These are phyloP conservation scores for Juncus inflexus DNA, from an alignment of 176 grass and related monocot species.

Conservation along the genomic window DNA sequence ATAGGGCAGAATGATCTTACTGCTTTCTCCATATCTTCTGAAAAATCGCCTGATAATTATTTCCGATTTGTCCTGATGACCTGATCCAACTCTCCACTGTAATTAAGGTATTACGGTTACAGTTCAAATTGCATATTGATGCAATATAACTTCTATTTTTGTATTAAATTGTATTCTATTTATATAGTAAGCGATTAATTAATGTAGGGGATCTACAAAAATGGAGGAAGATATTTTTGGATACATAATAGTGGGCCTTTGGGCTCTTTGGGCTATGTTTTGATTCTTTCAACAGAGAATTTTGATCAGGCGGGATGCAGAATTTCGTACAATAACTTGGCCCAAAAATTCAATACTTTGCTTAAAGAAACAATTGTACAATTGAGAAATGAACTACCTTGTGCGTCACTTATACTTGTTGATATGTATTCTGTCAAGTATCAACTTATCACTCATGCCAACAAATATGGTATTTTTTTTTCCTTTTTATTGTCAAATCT, in stretches of 20 bases:
- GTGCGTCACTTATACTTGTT: slow-evolving; percentile 63
- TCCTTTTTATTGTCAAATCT: background rate
- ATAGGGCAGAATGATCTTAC: slow-evolving; percentile 96
- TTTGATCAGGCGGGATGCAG: slow-evolving; percentile 52
- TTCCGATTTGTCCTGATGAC: slow-evolving; percentile 56
- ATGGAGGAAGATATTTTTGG: slow-evolving; percentile 83
- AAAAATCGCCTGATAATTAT: slow-evolving; percentile 40
- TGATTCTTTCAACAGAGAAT: slow-evolving; percentile 37
- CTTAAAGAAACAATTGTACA: slow-evolving; percentile 58
- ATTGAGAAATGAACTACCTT: slow-evolving; percentile 43
- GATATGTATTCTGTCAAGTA: slow-evolving; percentile 81
- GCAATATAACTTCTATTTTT: too few relatives aligned
- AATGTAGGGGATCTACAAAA: slow-evolving; percentile 41
- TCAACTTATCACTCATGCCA: slow-evolving; percentile 56
- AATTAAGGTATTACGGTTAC: slow-evolving; percentile 43
- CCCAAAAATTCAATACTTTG: slow-evolving; percentile 56
- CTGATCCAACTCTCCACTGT: slow-evolving; percentile 51
- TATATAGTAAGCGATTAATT: too few relatives aligned
- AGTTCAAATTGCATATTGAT: too few relatives aligned
- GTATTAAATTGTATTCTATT: too few relatives aligned
- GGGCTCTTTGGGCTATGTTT: slow-evolving; percentile 75
- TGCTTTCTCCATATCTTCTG: slow-evolving; percentile 47
- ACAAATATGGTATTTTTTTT: slow-evolving; percentile 47
- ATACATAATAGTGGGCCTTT: slow-evolving; percentile 93
- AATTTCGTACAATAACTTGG: slow-evolving; percentile 60